phyloP scores from a whole-genome alignment of 345 rosid species.

The Eutrema yunnanense region DNA sequence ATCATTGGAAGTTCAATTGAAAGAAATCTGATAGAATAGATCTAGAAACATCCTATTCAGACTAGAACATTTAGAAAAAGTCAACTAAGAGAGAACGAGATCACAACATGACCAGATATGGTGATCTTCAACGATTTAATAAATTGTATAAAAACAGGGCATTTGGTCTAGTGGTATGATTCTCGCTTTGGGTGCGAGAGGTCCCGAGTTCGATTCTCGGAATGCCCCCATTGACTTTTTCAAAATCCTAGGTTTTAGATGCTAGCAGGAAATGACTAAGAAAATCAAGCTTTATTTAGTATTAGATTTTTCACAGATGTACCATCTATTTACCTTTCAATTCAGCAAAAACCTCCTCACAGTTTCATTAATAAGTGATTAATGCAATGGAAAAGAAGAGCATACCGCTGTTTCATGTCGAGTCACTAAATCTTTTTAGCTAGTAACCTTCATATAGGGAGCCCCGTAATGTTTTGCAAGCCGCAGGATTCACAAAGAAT shows the following conservation, averaged over 20 bases:
- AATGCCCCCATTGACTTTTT: neutral
- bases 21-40: neutral
- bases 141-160: neutral
- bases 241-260: neutral
- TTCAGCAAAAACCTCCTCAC: neutral
- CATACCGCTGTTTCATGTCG: neutral
- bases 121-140: neutral
- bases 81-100: neutral
- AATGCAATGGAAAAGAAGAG: neutral
- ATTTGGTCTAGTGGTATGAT: conserved; percentile 34
- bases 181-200: conserved; percentile 89
- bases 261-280: neutral
- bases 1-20: neutral
- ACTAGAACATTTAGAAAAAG: neutral
- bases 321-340: neutral
- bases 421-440: neutral
- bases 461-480: neutral
- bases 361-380: too few relatives aligned
- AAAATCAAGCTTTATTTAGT: neutral
- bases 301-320: neutral
- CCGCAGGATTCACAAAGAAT: neutral
- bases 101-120: neutral
- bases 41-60: neutral
- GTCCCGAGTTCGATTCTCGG: conserved; percentile 72
- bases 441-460: neutral